phyloP scores from a whole-genome alignment of 208 protist species.

The Spongospora subterranea region DNA sequence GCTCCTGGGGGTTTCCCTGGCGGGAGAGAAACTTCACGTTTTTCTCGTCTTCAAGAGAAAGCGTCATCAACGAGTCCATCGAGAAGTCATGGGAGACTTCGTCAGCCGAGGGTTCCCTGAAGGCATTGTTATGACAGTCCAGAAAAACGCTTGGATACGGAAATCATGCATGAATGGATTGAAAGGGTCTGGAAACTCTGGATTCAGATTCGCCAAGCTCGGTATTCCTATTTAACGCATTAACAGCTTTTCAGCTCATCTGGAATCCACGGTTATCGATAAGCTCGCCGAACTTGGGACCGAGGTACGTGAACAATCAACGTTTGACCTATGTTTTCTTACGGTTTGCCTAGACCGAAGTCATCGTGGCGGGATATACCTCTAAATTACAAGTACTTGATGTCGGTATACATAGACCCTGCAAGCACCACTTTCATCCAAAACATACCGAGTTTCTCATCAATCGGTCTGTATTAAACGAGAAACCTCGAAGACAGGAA shows the following conservation, averaged over 20 bases:
- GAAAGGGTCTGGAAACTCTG: neutral
- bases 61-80: neutral
- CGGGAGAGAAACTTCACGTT: constrained; percentile 33
- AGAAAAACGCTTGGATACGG: constrained; percentile 18
- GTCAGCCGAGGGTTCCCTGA: constrained; percentile 11
- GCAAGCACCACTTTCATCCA: neutral
- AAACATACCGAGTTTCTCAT: constrained; percentile 12
- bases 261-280: constrained; percentile 29
- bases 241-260: constrained; percentile 44
- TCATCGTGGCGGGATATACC: constrained; percentile 33
- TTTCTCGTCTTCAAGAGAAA: constrained; percentile 25
- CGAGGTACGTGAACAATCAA: neutral
- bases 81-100: constrained; percentile 5
- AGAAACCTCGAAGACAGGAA: constrained; percentile 24
- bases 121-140: constrained; percentile 46
- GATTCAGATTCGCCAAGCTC: constrained; percentile 4
- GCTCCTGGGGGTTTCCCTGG: constrained; percentile 14
- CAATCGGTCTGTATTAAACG: neutral
- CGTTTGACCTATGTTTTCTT: neutral
- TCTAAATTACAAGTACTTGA: constrained; percentile 35
- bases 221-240: neutral
- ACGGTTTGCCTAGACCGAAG: neutral
- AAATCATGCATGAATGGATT: constrained; percentile 53
- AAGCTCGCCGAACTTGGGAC: constrained; percentile 50
- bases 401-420: neutral